Conservation (phyloP, 2,329 filamentous ascomycete genomes). For the Claviceps digitariae region DNA sequence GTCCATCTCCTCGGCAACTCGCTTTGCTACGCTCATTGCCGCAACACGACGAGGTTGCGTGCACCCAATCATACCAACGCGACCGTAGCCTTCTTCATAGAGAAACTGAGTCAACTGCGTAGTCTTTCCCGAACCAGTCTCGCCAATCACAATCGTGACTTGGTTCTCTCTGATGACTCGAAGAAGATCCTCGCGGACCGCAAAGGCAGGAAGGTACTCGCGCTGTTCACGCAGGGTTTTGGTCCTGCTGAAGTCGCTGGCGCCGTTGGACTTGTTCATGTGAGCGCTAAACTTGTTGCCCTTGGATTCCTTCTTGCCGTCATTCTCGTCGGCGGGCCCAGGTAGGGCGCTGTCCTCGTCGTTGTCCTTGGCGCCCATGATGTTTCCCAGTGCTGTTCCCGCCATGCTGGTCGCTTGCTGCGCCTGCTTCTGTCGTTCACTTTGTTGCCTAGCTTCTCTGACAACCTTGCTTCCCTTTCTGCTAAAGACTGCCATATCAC, state of each 20-base stretch:
- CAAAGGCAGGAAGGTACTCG: conserved; percentile 89
- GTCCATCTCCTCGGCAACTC: conserved; percentile 97
- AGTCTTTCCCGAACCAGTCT: conserved; percentile 95
- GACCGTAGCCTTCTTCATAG: conserved; percentile 87
- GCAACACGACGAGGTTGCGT: conserved; percentile 94
- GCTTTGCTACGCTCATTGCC: conserved; percentile 97
- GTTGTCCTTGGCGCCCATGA: conserved; percentile 91
- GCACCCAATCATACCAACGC: conserved; percentile 81
- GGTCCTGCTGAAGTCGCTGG: conserved; percentile 84
- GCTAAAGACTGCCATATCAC: conserved; percentile 97
- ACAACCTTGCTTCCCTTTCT: conserved; percentile 90
- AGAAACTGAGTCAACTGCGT: conserved; percentile 95
- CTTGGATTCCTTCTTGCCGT: conserved; percentile 33
- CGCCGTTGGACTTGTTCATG: conserved; percentile 72
- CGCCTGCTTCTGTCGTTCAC: conserved; percentile 85
- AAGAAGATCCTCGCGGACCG: conserved; percentile 83
- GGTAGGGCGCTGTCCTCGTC: conserved; percentile 82
- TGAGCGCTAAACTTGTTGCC: conserved; percentile 75
- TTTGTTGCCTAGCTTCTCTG: conserved; percentile 78
- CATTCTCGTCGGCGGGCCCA: conserved; percentile 52
- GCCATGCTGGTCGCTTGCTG: conserved; percentile 89
- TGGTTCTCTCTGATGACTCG: conserved; percentile 93
- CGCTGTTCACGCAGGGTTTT: conserved; percentile 84
- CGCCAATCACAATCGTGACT: conserved; percentile 89
- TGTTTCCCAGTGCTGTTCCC: conserved; percentile 81